Base-by-base conservation (phyloP, 495 filamentous ascomycete genomes). In the Trichoderma virens region DNA sequence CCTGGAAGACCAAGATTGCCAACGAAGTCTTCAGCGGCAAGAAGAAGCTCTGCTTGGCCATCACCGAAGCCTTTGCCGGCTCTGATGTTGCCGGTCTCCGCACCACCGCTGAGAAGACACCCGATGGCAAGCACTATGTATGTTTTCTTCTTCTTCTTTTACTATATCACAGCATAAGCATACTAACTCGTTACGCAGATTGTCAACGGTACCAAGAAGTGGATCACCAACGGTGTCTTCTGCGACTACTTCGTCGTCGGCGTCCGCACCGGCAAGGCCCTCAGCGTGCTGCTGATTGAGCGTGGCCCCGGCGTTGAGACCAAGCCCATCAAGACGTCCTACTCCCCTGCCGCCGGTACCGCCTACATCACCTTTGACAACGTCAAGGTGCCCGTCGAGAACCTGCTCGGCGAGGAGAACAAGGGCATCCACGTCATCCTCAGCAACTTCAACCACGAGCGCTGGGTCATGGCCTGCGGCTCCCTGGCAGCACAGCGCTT, bases 211-310 rank as follows among this genome's bases (percentile, higher is more conserved):
- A 93, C 90, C 68, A 95, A 93, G 82, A 93, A 93, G 77, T 95
- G 91, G 90, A 93, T 93, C 76, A 96, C 91, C 43, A 96, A 96
- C 79, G 91, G 90, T 65, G 86, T 86, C 76, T 93, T 86, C 73
- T 80, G 79, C 67, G 90, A 93, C 73, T 93, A 92, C 77, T 95
- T 95, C 70, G 89, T 93, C 60, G 86, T 84, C 20, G 91, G 86
- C 38, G 92, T 91, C 71, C 85, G 84, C 68, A 96, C 91, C 3
- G 87, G 86, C 59, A 93, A 93, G 77, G 91, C 90, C 25, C 86
- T 93, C 65, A 86, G 84, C 3, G 90, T 96, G 8, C 74, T 96
- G 1, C 76, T 96, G 62, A 88, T 96, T 65, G 83, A 86, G 64
- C 83, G 90, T 63, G 81, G 82, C 59, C 90, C 90, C 65, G 82